Evolutionary conservation across 139 green algal species (phyloP).

Genomic region (Monoraphidium neglectum): DNA sequence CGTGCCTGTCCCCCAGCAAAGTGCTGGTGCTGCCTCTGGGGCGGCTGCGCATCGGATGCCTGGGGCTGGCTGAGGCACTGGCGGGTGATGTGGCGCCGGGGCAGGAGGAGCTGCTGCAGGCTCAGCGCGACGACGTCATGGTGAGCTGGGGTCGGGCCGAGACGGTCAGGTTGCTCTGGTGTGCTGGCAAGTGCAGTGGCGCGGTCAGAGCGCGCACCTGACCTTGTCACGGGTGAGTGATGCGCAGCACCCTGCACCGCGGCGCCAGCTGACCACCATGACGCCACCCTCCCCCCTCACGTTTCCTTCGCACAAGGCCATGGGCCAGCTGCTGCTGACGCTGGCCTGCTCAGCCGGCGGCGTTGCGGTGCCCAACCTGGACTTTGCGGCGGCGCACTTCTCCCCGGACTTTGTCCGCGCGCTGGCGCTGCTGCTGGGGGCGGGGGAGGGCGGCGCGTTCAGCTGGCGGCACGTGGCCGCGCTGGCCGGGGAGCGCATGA

Average conservation of each 20-base stretch:
- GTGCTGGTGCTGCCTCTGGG: slow-evolving; percentile 70
- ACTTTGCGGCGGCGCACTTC: slow-evolving; percentile 64
- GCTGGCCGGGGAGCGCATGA: slow-evolving; percentile 72
- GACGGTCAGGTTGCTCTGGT: no score
- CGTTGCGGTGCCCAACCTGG: slow-evolving; percentile 46
- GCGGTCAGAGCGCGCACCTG: no score
- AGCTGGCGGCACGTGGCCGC: slow-evolving; percentile 56
- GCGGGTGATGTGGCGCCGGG: slow-evolving; percentile 29
- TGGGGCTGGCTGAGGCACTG: slow-evolving; percentile 78
- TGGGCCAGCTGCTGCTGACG: slow-evolving; percentile 78
- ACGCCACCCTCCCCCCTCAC: neutral
- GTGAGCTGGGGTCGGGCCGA: neutral
- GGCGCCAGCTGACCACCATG: no score
- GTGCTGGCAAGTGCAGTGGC: no score
- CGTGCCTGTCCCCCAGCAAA: slow-evolving; percentile 76
- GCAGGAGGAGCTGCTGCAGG: slow-evolving; percentile 31
- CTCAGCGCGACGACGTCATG: slow-evolving; percentile 20
- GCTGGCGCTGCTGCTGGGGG: slow-evolving; percentile 59
- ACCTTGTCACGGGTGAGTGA: no score
- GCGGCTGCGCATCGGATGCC: slow-evolving; percentile 60
- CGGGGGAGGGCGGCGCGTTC: slow-evolving; percentile 46
- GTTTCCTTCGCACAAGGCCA: slow-evolving; percentile 31
- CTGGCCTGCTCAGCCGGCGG: slow-evolving; percentile 67
- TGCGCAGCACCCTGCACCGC: no score
- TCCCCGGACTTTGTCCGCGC: slow-evolving; percentile 72